Base-by-base conservation (phyloP, 176 grass and related monocot species). In the Rhipidocladum racemiflorum region DNA sequence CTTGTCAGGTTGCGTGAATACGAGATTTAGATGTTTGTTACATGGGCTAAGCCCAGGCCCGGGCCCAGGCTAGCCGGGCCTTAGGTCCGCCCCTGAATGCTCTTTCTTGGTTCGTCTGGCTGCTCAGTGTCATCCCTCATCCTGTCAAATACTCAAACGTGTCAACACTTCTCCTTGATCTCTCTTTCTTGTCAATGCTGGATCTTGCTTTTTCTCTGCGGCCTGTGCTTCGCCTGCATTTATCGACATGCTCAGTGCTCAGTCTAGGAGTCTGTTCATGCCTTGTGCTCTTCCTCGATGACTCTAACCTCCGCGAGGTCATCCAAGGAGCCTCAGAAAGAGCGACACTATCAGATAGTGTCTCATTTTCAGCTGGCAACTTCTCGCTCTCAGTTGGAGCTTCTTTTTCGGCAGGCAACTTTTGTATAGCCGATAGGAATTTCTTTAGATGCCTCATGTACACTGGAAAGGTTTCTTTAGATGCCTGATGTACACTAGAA, bases 81-180 rank as follows among this genome's bases (percentile, higher is more conserved):
- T n/a, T n/a, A n/a, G n/a, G n/a, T n/a, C n/a, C n/a, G n/a, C n/a
- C n/a, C n/a, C n/a, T n/a, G n/a, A 46, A 93, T 82, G 77, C 95
- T 98, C 83, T 95, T 98, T 87, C 92, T 98, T 80, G 95, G 95
- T 79, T 93, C 93, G 20, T 93, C 90, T 38, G 60, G 20, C 32
- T 87, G 89, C 54, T 94, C 86, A 8, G 62, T 27, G 16, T 86
- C 85, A 79, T 87, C 75, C 40, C 61, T 84, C 35, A 28, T 68
- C 68, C 71, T 81, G 39, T 89, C 90, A 79, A n/a, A n/a, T n/a
- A n/a, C n/a, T n/a, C n/a, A n/a, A 85, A 73, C 2, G 40, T 72
- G 42, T 95, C 92, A 11, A 88, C 72, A 59, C 90, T 95, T 71
- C 86, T 95, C 85, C 95, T 93, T 38, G 88, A 94, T 76, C 50